Percentiles rank a stretch among this genome's conserved stretches.
phyloP scores from a whole-genome alignment of 2,329 filamentous ascomycete species.

The Dactylonectria estremocensis region DNA sequence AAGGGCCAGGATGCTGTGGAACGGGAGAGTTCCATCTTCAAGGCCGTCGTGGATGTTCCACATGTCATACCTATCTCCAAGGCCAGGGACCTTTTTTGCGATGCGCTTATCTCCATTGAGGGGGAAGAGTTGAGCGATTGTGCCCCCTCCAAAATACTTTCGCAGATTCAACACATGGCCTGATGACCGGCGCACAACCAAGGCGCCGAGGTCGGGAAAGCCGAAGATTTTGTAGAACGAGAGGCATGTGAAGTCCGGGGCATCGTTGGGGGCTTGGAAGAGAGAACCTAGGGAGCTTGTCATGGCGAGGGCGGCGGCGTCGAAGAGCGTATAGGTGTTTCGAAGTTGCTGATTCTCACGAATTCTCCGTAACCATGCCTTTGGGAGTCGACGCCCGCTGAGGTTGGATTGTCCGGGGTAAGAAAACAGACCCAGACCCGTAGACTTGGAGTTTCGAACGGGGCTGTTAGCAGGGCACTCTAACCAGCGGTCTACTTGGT shows the following conservation, averaged over 20 bases:
- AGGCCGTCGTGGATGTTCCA: constrained; percentile 71
- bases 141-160: constrained; percentile 79
- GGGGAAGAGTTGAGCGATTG: constrained; percentile 69
- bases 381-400: constrained; percentile 74
- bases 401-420: constrained; percentile 82
- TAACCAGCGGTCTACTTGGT: constrained; percentile 63
- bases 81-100: constrained; percentile 57
- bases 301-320: constrained; percentile 76
- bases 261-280: constrained; percentile 64
- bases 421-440: constrained; percentile 65
- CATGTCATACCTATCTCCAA: constrained; percentile 52
- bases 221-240: constrained; percentile 79
- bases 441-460: constrained; percentile 34
- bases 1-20: constrained; percentile 76
- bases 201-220: constrained; percentile 74
- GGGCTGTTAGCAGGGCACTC: constrained; percentile 40
- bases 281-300: constrained; percentile 69
- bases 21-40: constrained; percentile 78
- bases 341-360: constrained; percentile 46
- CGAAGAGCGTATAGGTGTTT: constrained; percentile 67
- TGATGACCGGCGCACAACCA: constrained; percentile 71
- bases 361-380: constrained; percentile 65
- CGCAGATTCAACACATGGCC: constrained; percentile 68
- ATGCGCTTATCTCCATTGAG: constrained; percentile 42
- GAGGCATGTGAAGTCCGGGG: constrained; percentile 74